phyloP scores from a whole-genome alignment of 495 filamentous ascomycete species.

The Pyrenula massariospora region DNA sequence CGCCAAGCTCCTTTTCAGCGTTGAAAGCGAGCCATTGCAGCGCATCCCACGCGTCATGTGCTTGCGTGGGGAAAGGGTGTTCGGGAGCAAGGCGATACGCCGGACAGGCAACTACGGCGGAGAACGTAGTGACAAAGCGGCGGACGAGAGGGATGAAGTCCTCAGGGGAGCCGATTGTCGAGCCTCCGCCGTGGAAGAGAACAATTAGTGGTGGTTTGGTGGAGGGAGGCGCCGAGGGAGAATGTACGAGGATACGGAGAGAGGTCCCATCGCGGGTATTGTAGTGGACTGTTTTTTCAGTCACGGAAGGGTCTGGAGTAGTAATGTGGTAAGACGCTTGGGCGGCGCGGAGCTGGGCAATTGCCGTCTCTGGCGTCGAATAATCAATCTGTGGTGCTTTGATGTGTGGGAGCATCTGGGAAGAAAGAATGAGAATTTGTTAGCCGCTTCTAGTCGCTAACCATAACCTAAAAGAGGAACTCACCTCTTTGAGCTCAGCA shows the following conservation, averaged over 20 bases:
- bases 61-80: slow-evolving; percentile 21
- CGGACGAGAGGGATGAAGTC: slow-evolving; percentile 13
- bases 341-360: background rate
- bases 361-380: background rate
- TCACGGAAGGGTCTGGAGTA: background rate
- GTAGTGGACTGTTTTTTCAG: background rate
- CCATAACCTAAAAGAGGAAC: background rate
- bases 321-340: background rate
- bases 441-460: background rate
- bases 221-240: background rate
- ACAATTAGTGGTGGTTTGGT: background rate
- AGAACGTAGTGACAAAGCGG: slow-evolving; percentile 4
- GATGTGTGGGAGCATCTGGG: background rate
- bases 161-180: slow-evolving; percentile 20
- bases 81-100: slow-evolving; percentile 27
- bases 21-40: slow-evolving; percentile 35
- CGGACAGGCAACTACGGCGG: slow-evolving; percentile 13
- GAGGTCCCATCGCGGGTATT: background rate
- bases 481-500: background rate
- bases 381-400: background rate
- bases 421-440: background rate
- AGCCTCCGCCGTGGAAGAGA: slow-evolving; percentile 24
- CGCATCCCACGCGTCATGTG: slow-evolving; percentile 37
- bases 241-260: background rate
- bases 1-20: slow-evolving; percentile 14